Evolutionary conservation across 2,329 filamentous ascomycete genomes (phyloP).

Genomic region (Sporothrix pallida): DNA sequence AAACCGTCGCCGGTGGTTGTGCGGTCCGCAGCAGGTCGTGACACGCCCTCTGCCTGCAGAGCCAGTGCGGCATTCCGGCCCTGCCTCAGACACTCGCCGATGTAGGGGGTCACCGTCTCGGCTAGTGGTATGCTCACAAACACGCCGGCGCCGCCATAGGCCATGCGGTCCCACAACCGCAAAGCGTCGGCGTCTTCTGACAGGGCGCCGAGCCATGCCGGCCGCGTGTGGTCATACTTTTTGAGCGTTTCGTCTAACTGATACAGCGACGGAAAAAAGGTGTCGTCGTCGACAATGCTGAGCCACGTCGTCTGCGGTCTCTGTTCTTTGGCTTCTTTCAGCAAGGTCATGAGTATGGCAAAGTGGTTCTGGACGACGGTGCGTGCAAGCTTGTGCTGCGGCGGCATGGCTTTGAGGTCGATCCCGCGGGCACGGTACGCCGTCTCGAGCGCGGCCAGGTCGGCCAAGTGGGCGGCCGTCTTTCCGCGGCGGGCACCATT

Average conservation of each 20-base stretch:
- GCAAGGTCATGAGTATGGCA: conserved; percentile 58
- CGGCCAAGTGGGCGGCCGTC: neutral
- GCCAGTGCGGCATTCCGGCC: neutral
- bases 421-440: conserved; percentile 45
- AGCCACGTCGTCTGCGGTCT: conserved; percentile 56
- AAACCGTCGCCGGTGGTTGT: conserved; percentile 58
- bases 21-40: neutral
- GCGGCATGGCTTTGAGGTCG: conserved; percentile 38
- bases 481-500: neutral
- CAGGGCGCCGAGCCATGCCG: conserved; percentile 61
- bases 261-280: conserved; percentile 64
- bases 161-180: conserved; percentile 61
- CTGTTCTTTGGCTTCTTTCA: conserved; percentile 50
- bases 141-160: conserved; percentile 65
- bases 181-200: conserved; percentile 61
- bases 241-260: conserved; percentile 55
- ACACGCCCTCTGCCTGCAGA: neutral
- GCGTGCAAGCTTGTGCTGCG: conserved; percentile 44
- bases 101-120: conserved; percentile 53
- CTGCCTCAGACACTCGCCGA: conserved; percentile 53
- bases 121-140: conserved; percentile 63
- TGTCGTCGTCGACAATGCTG: conserved; percentile 66
- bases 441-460: conserved; percentile 43
- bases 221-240: conserved; percentile 54
- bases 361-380: conserved; percentile 63